Evolutionary conservation across 805 yeast species (phyloP).

Genomic region (Debaryomyces prosopidis): DNA sequence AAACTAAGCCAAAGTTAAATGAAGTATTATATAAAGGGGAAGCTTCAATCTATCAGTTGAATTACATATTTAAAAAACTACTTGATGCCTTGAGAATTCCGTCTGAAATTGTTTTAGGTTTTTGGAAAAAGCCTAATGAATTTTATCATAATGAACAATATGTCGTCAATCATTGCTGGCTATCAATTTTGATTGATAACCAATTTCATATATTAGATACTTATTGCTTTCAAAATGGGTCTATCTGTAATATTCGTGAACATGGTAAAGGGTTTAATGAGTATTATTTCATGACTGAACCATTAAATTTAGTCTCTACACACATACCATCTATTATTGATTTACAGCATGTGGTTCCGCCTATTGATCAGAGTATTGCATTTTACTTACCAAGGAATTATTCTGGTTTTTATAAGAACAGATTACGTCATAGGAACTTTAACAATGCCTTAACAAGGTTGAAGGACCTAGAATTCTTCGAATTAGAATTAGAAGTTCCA

Average conservation of each 20-base stretch:
- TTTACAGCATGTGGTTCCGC: constrained; percentile 86
- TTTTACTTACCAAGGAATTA: constrained; percentile 83
- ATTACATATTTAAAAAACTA: constrained; percentile 73
- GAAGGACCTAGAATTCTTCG: constrained; percentile 74
- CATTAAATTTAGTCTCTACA: constrained; percentile 72
- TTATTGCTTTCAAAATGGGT: constrained; percentile 37
- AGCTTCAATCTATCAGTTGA: constrained; percentile 71
- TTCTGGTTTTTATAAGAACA: constrained; percentile 70
- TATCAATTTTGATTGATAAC: constrained; percentile 70
- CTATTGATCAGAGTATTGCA: constrained; percentile 75
- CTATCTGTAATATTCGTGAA: constrained; percentile 31
- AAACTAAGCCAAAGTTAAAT: constrained; percentile 39
- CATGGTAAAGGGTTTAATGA: constrained; percentile 35
- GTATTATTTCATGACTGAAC: constrained; percentile 78
- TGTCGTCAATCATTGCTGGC: constrained; percentile 84
- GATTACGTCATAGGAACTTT: constrained; percentile 62
- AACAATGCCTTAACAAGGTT: constrained; percentile 76
- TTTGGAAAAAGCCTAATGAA: constrained; percentile 75
- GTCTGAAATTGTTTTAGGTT: constrained; percentile 78
- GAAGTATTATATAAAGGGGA: constrained; percentile 47
- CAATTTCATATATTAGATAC: constrained; percentile 80
- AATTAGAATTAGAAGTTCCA: constrained; percentile 74
- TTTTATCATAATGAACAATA: constrained; percentile 50
- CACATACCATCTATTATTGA: constrained; percentile 81
- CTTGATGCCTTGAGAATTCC: constrained; percentile 69